Base-by-base conservation (phyloP, 83 land plant genomes). In the Picea abies region DNA sequence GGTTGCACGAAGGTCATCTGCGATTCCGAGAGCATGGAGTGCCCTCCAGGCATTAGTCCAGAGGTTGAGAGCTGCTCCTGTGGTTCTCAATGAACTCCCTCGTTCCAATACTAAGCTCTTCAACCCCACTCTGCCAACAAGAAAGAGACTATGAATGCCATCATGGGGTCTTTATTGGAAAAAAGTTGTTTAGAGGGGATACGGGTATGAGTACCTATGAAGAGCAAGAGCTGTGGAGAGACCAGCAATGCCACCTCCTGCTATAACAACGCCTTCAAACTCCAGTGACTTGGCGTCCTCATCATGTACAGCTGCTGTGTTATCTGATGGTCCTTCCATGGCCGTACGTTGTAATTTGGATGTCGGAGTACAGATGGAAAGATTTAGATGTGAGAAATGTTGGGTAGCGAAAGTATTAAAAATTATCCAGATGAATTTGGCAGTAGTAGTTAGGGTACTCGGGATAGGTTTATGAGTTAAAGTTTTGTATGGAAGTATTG, bases 1-100 rank as follows among this genome's bases (percentile, higher is more conserved):
- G 16, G 56, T 67, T 63, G 60, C 44, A 19, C 93, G 68, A 62
- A 91, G 78, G 22, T 11, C 5, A 22, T 89, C 87, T 11, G 84
- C 87, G 19, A 91, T 63, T 20, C 89, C 89, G 10, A 91, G 82
- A 14, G 85, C 86, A 60, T 89, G 89, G 37, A 91, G 19, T 4
- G 89, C 93, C 72, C 66, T 86, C 91, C 89, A 91, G 68, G 87
- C 93, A 81, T 91, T 91, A 1, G 72, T 75, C 91, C 91, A 91
- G 6, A 73, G 63, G 20, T 60, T 41, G 29, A 91, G 68, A 10
- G 87, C 85, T 63, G 73, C 85, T 14, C 93, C 93, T 20, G 84
- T 61, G 2, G 84, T 11, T 79, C 93, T 82, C 83, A 89, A 76
- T 4, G 49, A 58, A 3, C 82, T 80, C 12, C 86, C 78, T 12